phyloP scores from a whole-genome alignment of 108 stramenopile genomes.

The Stephanodiscus triporus region DNA sequence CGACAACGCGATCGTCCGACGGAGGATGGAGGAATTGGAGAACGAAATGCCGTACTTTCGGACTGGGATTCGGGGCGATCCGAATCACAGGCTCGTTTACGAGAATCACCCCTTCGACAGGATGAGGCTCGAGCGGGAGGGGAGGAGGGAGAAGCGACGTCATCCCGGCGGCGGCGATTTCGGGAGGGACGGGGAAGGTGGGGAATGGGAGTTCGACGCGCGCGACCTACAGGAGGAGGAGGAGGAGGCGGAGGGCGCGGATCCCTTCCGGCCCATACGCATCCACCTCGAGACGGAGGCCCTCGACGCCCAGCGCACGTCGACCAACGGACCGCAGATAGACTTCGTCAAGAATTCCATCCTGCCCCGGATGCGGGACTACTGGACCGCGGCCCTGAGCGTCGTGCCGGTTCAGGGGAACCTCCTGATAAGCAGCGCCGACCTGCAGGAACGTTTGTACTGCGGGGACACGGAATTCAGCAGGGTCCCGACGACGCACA shows the following conservation, averaged over 20 bases:
- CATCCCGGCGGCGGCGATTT: slow-evolving; percentile 3
- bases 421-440: slow-evolving; percentile 60
- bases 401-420: slow-evolving; percentile 79
- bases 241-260: slow-evolving; percentile 7
- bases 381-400: slow-evolving; percentile 71
- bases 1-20: slow-evolving; percentile 59
- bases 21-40: slow-evolving; percentile 61
- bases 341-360: slow-evolving; percentile 77
- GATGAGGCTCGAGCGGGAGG: slow-evolving; percentile 15
- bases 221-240: slow-evolving; percentile 24
- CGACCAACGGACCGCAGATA: slow-evolving; percentile 58
- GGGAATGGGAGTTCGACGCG: not conserved
- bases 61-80: slow-evolving; percentile 69
- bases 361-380: slow-evolving; percentile 65
- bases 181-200: too few species aligned
- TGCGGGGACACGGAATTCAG: slow-evolving; percentile 87
- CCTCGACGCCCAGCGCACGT: slow-evolving; percentile 53
- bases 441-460: slow-evolving; percentile 66
- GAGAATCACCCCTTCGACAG: slow-evolving; percentile 74
- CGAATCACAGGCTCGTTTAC: slow-evolving; percentile 63
- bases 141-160: slow-evolving; percentile 2
- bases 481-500: slow-evolving; percentile 66
- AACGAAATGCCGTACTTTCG: slow-evolving; percentile 57
- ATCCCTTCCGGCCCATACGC: slow-evolving; percentile 72
- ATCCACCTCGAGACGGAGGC: slow-evolving; percentile 74